Base-by-base conservation (phyloP, 345 rosid genomes). In the Passiflora organensis region DNA sequence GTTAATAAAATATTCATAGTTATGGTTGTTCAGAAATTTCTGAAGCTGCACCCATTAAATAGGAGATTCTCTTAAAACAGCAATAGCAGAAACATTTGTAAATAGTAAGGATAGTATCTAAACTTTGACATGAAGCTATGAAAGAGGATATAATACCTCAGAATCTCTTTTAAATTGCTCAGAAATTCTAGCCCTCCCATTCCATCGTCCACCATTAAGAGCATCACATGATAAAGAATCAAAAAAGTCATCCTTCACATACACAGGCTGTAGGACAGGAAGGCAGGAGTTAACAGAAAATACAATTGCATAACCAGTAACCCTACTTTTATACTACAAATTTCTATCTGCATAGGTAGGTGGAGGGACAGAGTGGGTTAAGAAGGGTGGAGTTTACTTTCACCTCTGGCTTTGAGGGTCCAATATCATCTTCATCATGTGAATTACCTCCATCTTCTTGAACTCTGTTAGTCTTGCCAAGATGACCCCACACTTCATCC, bases 401-500 rank as follows among this genome's bases (percentile, higher is more conserved):
- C n/a, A n/a, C n/a, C n/a, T n/a, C n/a, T n/a, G 34, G 22, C 25
- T 64, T 54, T 8, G 12, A 45, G 22, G 24, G n/a, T 53, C 48
- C 56, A 19, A 5, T 32, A 39, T 53, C 32, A 21, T 53, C 46
- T 21, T 53, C 58, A 22, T 53, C 45, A 20, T 20, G 32, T 18
- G 25, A 53, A 37, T 2, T 63, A 42, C 62, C 58, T 12, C 22
- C 61, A n/a, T 61, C 53, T 19, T 39, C 62, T 48, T 46, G 61
- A 54, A 51, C 48, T 52, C 52, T 51, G 23, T 48, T 51, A 37
- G 37, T 49, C 55, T 67, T 73, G 21, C 78, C 71, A 22, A 73
- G 76, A 42, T 73, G 53, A 56, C 73, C 76, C 74, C 78, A 74
- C 25, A 78, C 71, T 58, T 67, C 72, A 32, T 65, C 76, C 65